Base-by-base conservation (phyloP, 306 rosid species). In the Trifolium subterraneum region DNA sequence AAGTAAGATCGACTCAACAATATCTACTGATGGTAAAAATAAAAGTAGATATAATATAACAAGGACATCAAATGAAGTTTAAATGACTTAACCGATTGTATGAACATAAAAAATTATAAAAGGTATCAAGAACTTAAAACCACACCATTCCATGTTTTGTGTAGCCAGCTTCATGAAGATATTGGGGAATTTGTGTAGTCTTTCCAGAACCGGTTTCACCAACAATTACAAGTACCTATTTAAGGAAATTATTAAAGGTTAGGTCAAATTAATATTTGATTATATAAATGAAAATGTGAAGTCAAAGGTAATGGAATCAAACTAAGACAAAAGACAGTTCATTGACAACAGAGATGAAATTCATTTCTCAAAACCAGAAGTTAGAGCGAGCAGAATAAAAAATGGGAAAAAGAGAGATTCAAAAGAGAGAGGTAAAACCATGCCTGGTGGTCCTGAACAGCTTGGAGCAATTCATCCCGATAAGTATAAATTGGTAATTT, bases 131-230 rank as follows among this genome's bases (percentile, higher is more conserved):
- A 36, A 78, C 29, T 19, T 56, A 70, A 67, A 72, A 77, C 27
- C 52, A 69, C 45, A 93, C 98, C 94, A 88, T 90, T 83, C 96
- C 99, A 51, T 55, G 89, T 82, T 88, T 90, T 71, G 99, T 94
- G 84, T 90, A 94, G 52, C 99, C 97, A 64, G 88, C 95, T 86
- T 94, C 99, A 36, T 94, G 99, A 64, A 94, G 97, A 88, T 94
- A 94, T 71, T 94, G 99, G 39, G 97, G 99, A 79, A 94, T 92
- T 84, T 94, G 99, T 8, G 97, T 90, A 3, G 97, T 94, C 82
- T 94, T 94, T 64, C 99, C 99, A 3, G 99, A 94, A 84, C 99
- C 99, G 10, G 99, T 94, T 88, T 94, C 99, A 68, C 97, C 97
- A 67, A 94, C 97, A 62, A 94, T 94, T 54, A 94, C 92, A 81